Conservation (phyloP, 345 rosid species). For the Citrus cavaleriei region DNA sequence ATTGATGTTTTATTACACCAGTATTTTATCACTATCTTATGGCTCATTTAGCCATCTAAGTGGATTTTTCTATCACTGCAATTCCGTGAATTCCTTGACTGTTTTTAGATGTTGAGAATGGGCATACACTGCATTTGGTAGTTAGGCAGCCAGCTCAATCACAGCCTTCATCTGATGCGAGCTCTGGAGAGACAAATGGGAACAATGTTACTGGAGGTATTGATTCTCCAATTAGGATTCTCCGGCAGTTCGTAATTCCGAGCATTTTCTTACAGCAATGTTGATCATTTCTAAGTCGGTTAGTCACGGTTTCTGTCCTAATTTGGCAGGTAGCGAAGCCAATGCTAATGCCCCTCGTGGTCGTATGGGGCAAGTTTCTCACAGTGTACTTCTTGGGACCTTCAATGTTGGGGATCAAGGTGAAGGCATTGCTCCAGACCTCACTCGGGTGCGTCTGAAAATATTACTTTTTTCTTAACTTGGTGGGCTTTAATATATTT, state of each 20-base stretch:
- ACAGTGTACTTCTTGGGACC: conserved; percentile 80
- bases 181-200: conserved; percentile 47
- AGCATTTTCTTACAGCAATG: conserved; percentile 5
- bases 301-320: neutral
- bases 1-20: neutral
- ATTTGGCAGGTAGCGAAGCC: conserved; percentile 53
- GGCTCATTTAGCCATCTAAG: conserved; percentile 6
- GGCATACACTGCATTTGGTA: conserved; percentile 90
- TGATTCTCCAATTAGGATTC: conserved; percentile 13
- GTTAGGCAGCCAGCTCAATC: conserved; percentile 70
- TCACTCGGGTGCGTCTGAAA: conserved; percentile 46
- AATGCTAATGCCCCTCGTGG: conserved; percentile 50
- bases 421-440: conserved; percentile 64
- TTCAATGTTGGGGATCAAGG: conserved; percentile 82
- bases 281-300: neutral
- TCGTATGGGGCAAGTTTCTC: conserved; percentile 70
- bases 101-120: conserved; percentile 77
- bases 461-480: neutral
- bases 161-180: conserved; percentile 47
- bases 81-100: conserved; percentile 36
- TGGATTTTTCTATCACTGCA: neutral
- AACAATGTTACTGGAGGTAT: conserved; percentile 46
- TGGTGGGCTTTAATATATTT: neutral
- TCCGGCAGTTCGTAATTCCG: neutral
- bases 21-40: neutral